A percentile compares a stretch with the other conserved stretches of the same genome.
Conservation (phyloP, 257 asterid genomes). For the Solanum etuberosum region DNA sequence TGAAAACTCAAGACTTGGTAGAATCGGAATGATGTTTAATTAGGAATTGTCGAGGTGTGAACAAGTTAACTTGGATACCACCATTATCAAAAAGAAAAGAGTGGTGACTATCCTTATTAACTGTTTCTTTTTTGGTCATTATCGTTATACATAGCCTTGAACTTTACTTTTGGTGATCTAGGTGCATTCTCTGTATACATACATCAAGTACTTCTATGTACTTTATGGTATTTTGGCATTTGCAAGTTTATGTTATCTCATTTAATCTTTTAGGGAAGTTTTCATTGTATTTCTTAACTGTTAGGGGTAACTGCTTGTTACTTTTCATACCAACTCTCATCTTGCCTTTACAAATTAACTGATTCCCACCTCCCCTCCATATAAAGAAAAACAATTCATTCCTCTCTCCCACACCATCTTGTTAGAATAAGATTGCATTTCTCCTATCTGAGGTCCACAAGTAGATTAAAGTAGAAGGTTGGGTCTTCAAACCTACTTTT, state of each 20-base stretch:
- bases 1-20: not conserved
- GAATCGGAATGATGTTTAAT: not conserved
- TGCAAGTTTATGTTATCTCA: not conserved
- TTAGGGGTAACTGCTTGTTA: not conserved
- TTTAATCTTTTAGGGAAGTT: not conserved
- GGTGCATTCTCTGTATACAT: not conserved
- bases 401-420: not conserved
- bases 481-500: not conserved
- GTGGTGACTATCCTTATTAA: not conserved
- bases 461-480: not conserved
- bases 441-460: not conserved
- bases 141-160: not conserved
- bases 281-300: not conserved
- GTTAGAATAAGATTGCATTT: not conserved
- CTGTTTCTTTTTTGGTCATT: not conserved
- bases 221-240: not conserved
- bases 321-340: not conserved
- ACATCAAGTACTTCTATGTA: not conserved
- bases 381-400: not conserved
- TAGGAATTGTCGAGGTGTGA: not conserved
- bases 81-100: not conserved
- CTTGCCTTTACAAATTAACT: not conserved
- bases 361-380: not conserved
- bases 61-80: not conserved
- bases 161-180: not conserved